Conservation (phyloP, 257 asterid species). For the Plantago major region DNA sequence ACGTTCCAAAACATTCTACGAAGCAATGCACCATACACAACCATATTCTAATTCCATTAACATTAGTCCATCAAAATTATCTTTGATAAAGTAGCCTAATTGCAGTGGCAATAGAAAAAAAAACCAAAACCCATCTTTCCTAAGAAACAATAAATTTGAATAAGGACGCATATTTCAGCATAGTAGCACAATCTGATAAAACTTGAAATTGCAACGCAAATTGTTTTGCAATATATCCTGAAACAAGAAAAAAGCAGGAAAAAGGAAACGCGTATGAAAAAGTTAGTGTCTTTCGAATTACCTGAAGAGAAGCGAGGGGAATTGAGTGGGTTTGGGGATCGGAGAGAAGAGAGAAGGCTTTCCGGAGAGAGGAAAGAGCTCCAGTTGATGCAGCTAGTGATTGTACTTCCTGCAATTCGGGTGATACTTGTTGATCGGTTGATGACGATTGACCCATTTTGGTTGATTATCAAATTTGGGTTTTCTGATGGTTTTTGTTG, state of each 20-base stretch:
- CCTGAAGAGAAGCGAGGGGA: slow-evolving; percentile 64
- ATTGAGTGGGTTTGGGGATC: slow-evolving; percentile 59
- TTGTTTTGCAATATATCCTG: too few species aligned
- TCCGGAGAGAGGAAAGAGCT: slow-evolving; percentile 60
- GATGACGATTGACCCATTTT: slow-evolving; percentile 90
- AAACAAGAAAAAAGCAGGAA: too few species aligned
- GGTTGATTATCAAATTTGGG: not conserved
- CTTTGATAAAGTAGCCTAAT: too few species aligned
- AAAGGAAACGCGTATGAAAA: not conserved
- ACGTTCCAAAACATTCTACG: not conserved
- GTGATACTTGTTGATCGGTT: slow-evolving; percentile 42
- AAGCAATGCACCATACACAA: not conserved
- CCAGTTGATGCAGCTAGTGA: slow-evolving; percentile 85
- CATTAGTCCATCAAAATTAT: too few species aligned
- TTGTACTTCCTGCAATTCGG: slow-evolving; percentile 63
- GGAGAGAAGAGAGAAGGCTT: slow-evolving; percentile 65
- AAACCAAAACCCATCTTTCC: too few species aligned
- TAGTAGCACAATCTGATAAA: too few species aligned
- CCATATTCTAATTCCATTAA: not conserved
- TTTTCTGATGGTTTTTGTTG: not conserved
- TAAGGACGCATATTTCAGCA: too few species aligned
- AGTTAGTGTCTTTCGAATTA: slow-evolving; percentile 11
- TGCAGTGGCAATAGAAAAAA: too few species aligned
- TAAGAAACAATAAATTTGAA: too few species aligned
- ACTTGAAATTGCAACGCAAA: too few species aligned